Base-by-base conservation (phyloP, 495 filamentous ascomycete species). In the Trichoderma gamsii region DNA sequence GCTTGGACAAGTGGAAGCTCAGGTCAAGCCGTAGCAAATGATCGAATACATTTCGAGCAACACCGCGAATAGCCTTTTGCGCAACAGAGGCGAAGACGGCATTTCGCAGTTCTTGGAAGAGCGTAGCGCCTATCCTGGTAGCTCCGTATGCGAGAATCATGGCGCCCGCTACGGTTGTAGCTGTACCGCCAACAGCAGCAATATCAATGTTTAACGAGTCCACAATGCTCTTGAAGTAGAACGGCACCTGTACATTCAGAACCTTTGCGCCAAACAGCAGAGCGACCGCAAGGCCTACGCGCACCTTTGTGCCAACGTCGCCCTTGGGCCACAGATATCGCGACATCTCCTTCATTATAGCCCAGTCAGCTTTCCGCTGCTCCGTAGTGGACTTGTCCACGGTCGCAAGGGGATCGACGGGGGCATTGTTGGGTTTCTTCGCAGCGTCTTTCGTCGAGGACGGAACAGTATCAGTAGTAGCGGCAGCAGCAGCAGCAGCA, bases 171-270 rank as follows among this genome's bases (percentile, higher is more conserved):
- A 93, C 89, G 4, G 92, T 93, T 71, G 88, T 89, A 23, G 92
- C 96, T 0, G 92, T 97, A 0, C 92, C 93, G 13, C 91, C 93
- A 3, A 92, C 74, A 8, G 88, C 82, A 4, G 87, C 85, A 77
- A 97, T 91, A 75, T 97, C 95, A 70, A 99, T 84, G 75, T 99
- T 99, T 92, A 99, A 96, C 25, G 89, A 88, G 76, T 99, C 95
- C 59, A 99, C 90, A 71, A 99, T 99, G 76, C 83, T 91, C 78
- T 97, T 97, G 82, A 99, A 98, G 81, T 97, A 99, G 78, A 99
- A 99, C 4, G 95, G 95, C 49, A 99, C 90, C 79, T 99, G 92
- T 8, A 99, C 96, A 77, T 97, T 99, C 71, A 98, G 83, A 67
- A 97, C 84, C 85, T 99, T 99, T 73, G 91, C 93, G 49, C 93